A percentile compares a stretch with the other conserved stretches of the same genome.
These are phyloP conservation scores for Daldinia eschscholtzii DNA, from an alignment of 2,329 filamentous ascomycete genomes.

Conservation along the genomic window DNA sequence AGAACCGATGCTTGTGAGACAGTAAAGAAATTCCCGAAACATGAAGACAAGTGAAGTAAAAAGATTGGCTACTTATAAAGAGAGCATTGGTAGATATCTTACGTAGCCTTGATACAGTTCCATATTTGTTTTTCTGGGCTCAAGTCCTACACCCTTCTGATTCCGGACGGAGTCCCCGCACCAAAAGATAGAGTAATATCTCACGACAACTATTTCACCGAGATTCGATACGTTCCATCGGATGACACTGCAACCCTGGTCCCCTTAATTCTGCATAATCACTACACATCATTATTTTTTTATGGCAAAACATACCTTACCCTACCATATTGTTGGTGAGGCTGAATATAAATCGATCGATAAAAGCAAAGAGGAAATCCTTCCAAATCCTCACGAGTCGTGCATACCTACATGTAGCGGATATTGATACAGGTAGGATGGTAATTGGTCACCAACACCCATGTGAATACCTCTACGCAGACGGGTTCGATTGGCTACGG, in stretches of 20 bases:
- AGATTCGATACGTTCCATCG: constrained; percentile 16
- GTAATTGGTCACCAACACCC: background rate
- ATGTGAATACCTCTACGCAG: no score
- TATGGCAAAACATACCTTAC: background rate
- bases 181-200: background rate
- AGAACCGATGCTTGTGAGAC: background rate
- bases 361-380: constrained; percentile 4
- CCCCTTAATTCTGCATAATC: background rate
- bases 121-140: constrained; percentile 3
- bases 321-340: background rate
- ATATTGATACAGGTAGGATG: background rate
- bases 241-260: constrained; percentile 10
- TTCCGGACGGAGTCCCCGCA: background rate
- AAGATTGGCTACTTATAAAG: constrained; percentile 17
- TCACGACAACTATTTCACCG: constrained; percentile 14
- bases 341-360: background rate
- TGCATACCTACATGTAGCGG: background rate
- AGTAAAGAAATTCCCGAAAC: background rate
- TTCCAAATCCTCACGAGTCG: constrained; percentile 1
- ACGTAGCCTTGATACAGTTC: background rate
- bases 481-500: background rate
- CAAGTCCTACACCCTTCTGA: background rate
- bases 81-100: background rate
- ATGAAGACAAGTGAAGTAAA: background rate
- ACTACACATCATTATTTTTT: background rate